A percentile compares a stretch with the other conserved stretches of the same genome.
These are phyloP conservation scores for Mortierella sp. DNA, from an alignment of 371 early-diverging fungal genomes.

Conservation along the genomic window DNA sequence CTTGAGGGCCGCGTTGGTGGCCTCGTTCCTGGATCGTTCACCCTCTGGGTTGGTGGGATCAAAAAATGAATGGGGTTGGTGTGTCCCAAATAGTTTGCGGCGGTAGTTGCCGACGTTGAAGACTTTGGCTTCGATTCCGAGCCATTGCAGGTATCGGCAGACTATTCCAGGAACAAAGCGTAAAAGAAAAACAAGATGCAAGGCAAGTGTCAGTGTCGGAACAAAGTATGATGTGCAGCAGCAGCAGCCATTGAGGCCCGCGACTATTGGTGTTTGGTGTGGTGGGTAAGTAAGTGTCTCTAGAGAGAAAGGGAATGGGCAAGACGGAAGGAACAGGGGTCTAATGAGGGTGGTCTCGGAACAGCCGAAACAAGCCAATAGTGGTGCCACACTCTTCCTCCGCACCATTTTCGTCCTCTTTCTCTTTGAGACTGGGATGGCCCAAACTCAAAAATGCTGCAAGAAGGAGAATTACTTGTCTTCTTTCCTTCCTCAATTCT, in stretches of 20 bases:
- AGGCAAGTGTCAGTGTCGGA: conserved; percentile 8
- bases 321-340: conserved; percentile 11
- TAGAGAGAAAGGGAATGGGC: neutral
- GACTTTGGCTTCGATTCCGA: conserved; percentile 92
- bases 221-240: neutral
- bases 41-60: conserved; percentile 86
- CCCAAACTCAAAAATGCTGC: conserved; percentile 5
- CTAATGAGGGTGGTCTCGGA: conserved; percentile 24
- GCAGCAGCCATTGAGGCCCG: neutral
- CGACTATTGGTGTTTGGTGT: neutral
- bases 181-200: neutral
- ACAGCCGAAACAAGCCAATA: conserved; percentile 28
- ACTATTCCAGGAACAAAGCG: conserved; percentile 62
- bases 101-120: conserved; percentile 98
- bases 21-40: conserved; percentile 75
- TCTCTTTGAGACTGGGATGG: neutral
- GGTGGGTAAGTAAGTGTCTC: neutral
- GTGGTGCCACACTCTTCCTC: conserved; percentile 5
- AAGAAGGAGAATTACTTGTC: neutral
- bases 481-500: neutral
- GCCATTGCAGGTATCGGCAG: conserved; percentile 95
- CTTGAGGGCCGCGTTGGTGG: conserved; percentile 83
- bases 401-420: conserved; percentile 10
- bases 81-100: conserved; percentile 83
- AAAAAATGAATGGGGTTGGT: conserved; percentile 88